Percentiles rank a stretch among this genome's conserved stretches.
Conservation (phyloP, 2,329 filamentous ascomycete genomes). For the Fusarium tjaetaba region DNA sequence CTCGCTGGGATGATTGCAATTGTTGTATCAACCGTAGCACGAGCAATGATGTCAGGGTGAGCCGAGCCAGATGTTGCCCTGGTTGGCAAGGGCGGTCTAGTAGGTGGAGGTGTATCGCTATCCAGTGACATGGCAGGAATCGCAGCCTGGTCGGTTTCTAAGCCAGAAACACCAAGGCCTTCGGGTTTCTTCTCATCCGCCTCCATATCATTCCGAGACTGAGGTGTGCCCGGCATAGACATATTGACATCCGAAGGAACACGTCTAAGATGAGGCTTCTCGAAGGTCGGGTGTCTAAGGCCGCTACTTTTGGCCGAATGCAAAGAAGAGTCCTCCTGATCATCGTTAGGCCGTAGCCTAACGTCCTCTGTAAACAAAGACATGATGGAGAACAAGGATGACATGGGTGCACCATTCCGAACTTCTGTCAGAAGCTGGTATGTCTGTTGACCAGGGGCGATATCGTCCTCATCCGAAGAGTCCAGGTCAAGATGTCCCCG, state of each 20-base stretch:
- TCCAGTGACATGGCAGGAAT: conserved; percentile 84
- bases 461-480: conserved; percentile 74
- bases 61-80: conserved; percentile 74
- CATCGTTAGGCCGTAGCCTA: conserved; percentile 77
- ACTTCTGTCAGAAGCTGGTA: conserved; percentile 98
- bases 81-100: conserved; percentile 54
- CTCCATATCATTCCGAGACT: conserved; percentile 44
- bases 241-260: conserved; percentile 35
- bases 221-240: conserved; percentile 54
- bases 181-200: conserved; percentile 30
- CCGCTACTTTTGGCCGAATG: conserved; percentile 41
- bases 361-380: conserved; percentile 97
- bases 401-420: conserved; percentile 98
- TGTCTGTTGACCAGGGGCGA: conserved; percentile 75
- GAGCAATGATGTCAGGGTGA: conserved; percentile 96
- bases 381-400: conserved; percentile 95
- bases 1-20: conserved; percentile 98
- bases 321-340: conserved; percentile 62
- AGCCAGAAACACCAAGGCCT: conserved; percentile 9
- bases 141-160: conserved; percentile 50
- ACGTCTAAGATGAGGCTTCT: conserved; percentile 24
- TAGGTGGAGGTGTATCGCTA: conserved; percentile 45
- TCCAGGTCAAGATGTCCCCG: conserved; percentile 44
- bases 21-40: conserved; percentile 94
- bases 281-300: conserved; percentile 44